A percentile compares a stretch with the other conserved stretches of the same genome.
Conservation (phyloP, 352 stramenopile genomes). For the Phytophthora megakarya region DNA sequence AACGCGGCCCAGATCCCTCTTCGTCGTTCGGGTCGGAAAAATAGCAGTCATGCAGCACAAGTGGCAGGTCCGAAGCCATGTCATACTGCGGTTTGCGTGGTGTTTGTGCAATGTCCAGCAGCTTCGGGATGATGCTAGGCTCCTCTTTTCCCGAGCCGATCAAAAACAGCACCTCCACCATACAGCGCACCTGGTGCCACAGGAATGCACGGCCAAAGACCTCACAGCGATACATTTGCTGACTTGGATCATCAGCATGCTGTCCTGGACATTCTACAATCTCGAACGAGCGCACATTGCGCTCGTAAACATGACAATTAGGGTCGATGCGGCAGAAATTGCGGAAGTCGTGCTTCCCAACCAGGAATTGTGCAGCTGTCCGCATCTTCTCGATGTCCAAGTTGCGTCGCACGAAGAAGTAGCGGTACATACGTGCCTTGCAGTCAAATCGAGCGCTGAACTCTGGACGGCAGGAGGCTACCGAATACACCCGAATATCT, state of each 20-base stretch:
- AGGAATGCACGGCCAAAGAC: conserved; percentile 95
- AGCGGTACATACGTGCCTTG: conserved; percentile 95
- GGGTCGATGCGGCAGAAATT: conserved; percentile 99
- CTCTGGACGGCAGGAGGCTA: conserved; percentile 68
- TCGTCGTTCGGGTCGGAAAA: conserved; percentile 74
- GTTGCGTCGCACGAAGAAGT: conserved; percentile 93
- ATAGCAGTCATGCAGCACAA: conserved; percentile 97
- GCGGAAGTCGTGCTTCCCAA: conserved; percentile 97
- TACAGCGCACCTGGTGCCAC: conserved; percentile 99
- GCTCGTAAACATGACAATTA: conserved; percentile 96
- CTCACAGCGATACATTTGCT: conserved; percentile 79
- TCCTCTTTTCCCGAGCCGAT: conserved; percentile 93
- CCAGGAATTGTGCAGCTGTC: conserved; percentile 81
- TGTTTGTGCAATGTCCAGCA: conserved; percentile 93
- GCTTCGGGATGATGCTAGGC: conserved; percentile 83
- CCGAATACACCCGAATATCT: conserved; percentile 86
- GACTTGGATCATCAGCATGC: conserved; percentile 37
- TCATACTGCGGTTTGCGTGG: conserved; percentile 93
- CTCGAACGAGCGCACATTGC: conserved; percentile 77
- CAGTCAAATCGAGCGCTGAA: conserved; percentile 97
- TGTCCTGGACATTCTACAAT: conserved; percentile 77
- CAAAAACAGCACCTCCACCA: conserved; percentile 97
- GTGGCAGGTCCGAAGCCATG: conserved; percentile 93
- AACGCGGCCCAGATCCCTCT: conserved; percentile 37
- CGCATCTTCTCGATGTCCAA: conserved; percentile 89